phyloP scores from a whole-genome alignment of 495 filamentous ascomycete species.

The Aspergillus indologenus region DNA sequence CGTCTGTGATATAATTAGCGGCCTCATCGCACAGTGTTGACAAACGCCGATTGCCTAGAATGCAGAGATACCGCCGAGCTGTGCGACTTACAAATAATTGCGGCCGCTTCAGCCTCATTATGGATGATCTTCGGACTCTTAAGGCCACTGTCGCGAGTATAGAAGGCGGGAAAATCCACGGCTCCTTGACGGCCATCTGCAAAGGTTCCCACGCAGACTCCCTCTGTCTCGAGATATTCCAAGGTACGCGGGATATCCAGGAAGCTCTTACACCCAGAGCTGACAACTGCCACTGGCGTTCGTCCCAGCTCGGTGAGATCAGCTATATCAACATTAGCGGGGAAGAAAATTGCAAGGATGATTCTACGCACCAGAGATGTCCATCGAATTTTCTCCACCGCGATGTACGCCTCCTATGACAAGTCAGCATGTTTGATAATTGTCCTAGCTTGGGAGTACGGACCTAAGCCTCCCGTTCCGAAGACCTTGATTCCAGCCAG shows the following conservation, averaged over 20 bases:
- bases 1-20: conserved; percentile 42
- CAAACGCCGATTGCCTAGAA: background rate
- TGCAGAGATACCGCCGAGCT: background rate
- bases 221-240: conserved; percentile 93
- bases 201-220: conserved; percentile 83
- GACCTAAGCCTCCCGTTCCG: conserved; percentile 68
- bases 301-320: conserved; percentile 94
- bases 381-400: conserved; percentile 80
- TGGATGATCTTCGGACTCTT: conserved; percentile 72
- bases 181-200: conserved; percentile 65
- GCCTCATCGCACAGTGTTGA: background rate
- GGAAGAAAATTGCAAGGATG: background rate
- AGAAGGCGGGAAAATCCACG: conserved; percentile 88
- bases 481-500: conserved; percentile 90
- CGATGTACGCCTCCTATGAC: conserved; percentile 86
- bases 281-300: conserved; percentile 83
- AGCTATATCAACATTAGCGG: conserved; percentile 41
- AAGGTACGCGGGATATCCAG: conserved; percentile 87
- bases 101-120: conserved; percentile 77
- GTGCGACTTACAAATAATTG: conserved; percentile 67
- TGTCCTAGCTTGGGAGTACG: conserved; percentile 7
- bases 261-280: conserved; percentile 92
- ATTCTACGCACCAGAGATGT: conserved; percentile 61
- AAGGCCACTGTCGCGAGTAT: conserved; percentile 76
- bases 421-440: conserved; percentile 20